Percentiles rank a stretch among this genome's conserved stretches.
phyloP scores from a whole-genome alignment of 495 filamentous ascomycete genomes.

The Aspergillus homomorphus region DNA sequence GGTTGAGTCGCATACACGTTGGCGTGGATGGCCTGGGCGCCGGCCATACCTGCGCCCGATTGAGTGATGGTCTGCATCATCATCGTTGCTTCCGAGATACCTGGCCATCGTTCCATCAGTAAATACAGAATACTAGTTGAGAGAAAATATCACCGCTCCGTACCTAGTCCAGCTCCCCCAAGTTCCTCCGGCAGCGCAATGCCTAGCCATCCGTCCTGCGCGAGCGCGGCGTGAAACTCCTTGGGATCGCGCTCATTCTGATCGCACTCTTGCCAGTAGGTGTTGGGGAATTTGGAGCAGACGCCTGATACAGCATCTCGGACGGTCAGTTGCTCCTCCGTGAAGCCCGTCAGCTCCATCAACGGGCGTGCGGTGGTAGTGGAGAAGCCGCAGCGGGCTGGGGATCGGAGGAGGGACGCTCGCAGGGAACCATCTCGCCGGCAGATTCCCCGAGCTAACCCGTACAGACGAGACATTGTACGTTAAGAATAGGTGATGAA shows the following conservation, averaged over 20 bases:
- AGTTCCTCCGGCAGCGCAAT: slow-evolving; percentile 71
- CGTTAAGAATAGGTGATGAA: background rate
- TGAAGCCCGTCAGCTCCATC: slow-evolving; percentile 73
- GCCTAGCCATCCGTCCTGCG: slow-evolving; percentile 80
- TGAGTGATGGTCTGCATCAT: slow-evolving; percentile 82
- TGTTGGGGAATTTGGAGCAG: slow-evolving; percentile 59
- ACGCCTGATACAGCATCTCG: slow-evolving; percentile 66
- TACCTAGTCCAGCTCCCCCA: slow-evolving; percentile 70
- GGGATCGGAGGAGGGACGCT: background rate
- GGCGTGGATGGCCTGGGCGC: slow-evolving; percentile 73
- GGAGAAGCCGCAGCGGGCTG: slow-evolving; percentile 23
- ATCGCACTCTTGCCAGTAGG: slow-evolving; percentile 71
- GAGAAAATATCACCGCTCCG: slow-evolving; percentile 36
- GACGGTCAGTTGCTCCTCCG: slow-evolving; percentile 66
- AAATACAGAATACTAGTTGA: slow-evolving; percentile 50
- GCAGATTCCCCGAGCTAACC: background rate
- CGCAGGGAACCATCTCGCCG: background rate
- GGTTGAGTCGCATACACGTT: slow-evolving; percentile 79
- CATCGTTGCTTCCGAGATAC: slow-evolving; percentile 76
- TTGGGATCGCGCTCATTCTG: slow-evolving; percentile 65
- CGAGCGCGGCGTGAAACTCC: slow-evolving; percentile 69
- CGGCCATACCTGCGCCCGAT: slow-evolving; percentile 73
- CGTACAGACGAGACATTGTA: slow-evolving; percentile 1
- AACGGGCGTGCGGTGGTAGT: slow-evolving; percentile 35
- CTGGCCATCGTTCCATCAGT: slow-evolving; percentile 39